Evolutionary conservation across 2,329 filamentous ascomycete genomes (phyloP).

Genomic region (Cytospora schulzeri): DNA sequence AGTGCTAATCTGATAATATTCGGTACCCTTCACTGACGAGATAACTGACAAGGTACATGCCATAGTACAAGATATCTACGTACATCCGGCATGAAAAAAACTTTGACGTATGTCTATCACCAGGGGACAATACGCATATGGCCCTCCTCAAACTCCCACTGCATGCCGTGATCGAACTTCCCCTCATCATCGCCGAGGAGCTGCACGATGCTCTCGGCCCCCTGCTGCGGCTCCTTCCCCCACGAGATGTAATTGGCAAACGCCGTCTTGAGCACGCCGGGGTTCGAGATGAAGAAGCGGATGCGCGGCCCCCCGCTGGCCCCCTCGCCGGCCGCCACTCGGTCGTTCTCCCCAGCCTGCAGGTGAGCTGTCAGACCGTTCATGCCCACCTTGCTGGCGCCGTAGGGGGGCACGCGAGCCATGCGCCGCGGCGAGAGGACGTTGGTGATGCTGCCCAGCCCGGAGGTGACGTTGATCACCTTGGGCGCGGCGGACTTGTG

Average conservation of each 20-base stretch:
- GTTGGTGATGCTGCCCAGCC: slow-evolving; percentile 40
- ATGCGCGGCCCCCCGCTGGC: slow-evolving; percentile 12
- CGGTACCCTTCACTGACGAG: no score
- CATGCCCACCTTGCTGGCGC: slow-evolving; percentile 29
- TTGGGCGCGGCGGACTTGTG: slow-evolving; percentile 35
- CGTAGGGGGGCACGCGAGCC: slow-evolving; percentile 29
- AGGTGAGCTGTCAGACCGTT: slow-evolving; percentile 31
- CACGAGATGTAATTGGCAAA: background rate
- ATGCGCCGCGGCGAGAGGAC: slow-evolving; percentile 20
- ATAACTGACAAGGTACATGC: no score
- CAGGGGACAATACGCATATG: no score
- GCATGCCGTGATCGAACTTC: background rate
- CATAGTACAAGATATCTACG: no score
- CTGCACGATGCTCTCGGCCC: slow-evolving; percentile 1
- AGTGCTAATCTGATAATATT: no score
- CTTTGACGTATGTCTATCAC: no score
- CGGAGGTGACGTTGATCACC: slow-evolving; percentile 43
- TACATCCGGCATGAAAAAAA: no score
- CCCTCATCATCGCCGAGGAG: background rate
- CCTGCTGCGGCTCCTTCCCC: background rate
- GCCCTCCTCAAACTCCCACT: no score
- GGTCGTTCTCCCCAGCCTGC: slow-evolving; percentile 30
- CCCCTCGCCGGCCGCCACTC: slow-evolving; percentile 6
- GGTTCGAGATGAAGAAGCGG: slow-evolving; percentile 2
- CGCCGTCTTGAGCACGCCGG: slow-evolving; percentile 2